A percentile compares a stretch with the other conserved stretches of the same genome.
Evolutionary conservation across 2,329 filamentous ascomycete genomes (phyloP).

Genomic region (Exophiala sideris): DNA sequence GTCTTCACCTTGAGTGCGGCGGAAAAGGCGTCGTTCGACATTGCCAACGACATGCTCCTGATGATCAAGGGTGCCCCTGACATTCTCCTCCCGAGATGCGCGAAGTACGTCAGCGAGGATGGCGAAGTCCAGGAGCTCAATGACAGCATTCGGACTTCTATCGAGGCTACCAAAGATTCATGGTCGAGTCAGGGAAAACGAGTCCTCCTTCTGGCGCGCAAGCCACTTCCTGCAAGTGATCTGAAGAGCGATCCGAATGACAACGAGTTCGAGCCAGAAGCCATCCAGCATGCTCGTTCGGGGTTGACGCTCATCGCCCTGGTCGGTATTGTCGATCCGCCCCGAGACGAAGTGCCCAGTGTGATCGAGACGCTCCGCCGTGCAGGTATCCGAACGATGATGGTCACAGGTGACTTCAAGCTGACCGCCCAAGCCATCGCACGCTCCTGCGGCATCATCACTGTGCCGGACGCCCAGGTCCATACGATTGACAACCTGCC

Average conservation of each 20-base stretch:
- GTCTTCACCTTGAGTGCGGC: conserved; percentile 30
- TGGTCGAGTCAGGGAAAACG: conserved; percentile 68
- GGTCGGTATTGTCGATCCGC: conserved; percentile 59
- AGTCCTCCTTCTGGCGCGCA: conserved; percentile 64
- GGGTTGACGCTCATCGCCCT: conserved; percentile 55
- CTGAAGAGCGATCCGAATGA: conserved; percentile 44
- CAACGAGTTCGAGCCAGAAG: conserved; percentile 54
- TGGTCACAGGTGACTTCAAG: conserved; percentile 78
- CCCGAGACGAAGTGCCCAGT: conserved; percentile 57
- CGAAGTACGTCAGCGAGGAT: conserved; percentile 53
- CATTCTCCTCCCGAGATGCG: conserved; percentile 64
- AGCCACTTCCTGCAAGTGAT: conserved; percentile 47
- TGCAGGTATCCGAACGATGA: conserved; percentile 72
- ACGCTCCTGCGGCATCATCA: conserved; percentile 68
- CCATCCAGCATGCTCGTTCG: conserved; percentile 51
- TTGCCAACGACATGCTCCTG: conserved; percentile 44
- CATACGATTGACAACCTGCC: conserved; percentile 55
- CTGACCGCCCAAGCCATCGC: conserved; percentile 72
- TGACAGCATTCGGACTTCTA: conserved; percentile 40
- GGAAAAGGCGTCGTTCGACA: conserved; percentile 31
- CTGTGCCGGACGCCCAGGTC: conserved; percentile 38
- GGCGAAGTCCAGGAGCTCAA: conserved; percentile 55
- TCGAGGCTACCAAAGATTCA: conserved; percentile 61
- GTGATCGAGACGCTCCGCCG: conserved; percentile 61
- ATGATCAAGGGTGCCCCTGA: conserved; percentile 80